A percentile compares a stretch with the other conserved stretches of the same genome.
These are phyloP conservation scores for Aspergillus aculeatus DNA, from an alignment of 2,329 filamentous ascomycete genomes.

Conservation along the genomic window DNA sequence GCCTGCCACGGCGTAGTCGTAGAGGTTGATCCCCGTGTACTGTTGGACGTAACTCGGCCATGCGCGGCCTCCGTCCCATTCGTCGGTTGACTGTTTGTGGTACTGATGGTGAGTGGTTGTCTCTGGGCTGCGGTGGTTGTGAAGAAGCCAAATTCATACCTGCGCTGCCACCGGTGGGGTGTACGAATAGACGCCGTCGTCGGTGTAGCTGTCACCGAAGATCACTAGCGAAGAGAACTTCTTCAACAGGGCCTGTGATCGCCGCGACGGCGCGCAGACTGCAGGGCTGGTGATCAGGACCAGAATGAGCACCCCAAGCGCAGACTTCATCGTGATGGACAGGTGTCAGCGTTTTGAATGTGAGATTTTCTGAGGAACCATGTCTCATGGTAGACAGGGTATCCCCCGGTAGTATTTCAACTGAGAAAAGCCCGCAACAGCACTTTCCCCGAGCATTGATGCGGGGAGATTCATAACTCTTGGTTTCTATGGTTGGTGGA, in stretches of 20 bases:
- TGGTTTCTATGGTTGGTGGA: neutral
- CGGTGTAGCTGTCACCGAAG: constrained; percentile 76
- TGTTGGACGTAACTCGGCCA: constrained; percentile 69
- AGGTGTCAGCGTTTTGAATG: neutral
- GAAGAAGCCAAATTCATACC: constrained; percentile 41
- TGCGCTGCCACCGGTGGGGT: constrained; percentile 61
- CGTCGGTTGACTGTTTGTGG: constrained; percentile 44
- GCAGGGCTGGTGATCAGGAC: neutral
- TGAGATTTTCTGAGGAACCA: neutral
- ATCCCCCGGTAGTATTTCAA: neutral
- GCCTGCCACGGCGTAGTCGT: constrained; percentile 71
- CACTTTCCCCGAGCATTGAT: neutral
- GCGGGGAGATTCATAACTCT: neutral
- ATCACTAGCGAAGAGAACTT: constrained; percentile 55
- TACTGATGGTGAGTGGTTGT: neutral
- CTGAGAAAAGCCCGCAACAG: neutral
- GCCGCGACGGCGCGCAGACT: neutral
- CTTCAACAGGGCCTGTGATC: neutral
- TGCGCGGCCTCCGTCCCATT: constrained; percentile 63
- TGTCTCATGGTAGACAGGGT: neutral
- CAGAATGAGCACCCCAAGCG: neutral
- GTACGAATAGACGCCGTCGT: constrained; percentile 69
- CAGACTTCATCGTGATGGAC: neutral
- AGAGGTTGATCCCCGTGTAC: constrained; percentile 51
- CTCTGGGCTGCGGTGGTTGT: no score